A percentile compares a stretch with the other conserved stretches of the same genome.
Evolutionary conservation across 768 basidiomycete species (phyloP).

Genomic region (Cystobasidium tubakii): DNA sequence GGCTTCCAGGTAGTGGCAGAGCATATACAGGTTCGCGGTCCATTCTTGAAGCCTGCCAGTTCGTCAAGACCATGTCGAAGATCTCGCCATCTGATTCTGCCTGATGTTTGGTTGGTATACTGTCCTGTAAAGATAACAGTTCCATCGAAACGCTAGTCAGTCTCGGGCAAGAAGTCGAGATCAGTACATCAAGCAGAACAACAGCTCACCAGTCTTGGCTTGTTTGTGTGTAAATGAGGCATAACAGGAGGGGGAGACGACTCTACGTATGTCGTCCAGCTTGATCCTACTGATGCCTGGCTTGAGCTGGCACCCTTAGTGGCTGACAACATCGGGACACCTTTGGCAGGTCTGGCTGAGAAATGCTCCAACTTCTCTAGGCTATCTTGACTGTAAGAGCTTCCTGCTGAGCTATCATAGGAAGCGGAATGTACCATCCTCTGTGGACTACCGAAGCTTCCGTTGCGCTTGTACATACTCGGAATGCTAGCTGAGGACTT

Average conservation of each 20-base stretch:
- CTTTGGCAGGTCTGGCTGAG: background rate
- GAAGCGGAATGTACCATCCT: background rate
- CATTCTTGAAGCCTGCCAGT: slow-evolving; percentile 20
- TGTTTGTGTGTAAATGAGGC: background rate
- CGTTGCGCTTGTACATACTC: slow-evolving; percentile 3
- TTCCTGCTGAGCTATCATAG: background rate
- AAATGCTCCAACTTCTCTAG: background rate
- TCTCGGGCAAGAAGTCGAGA: too few relatives aligned
- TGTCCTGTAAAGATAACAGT: background rate
- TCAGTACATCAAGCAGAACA: too few relatives aligned
- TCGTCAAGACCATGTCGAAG: slow-evolving; percentile 23
- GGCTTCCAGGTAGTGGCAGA: background rate
- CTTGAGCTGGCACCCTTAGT: background rate
- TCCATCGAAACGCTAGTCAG: too few relatives aligned
- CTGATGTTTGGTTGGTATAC: background rate
- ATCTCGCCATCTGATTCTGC: slow-evolving; percentile 7
- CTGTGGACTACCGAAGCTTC: slow-evolving; percentile 7
- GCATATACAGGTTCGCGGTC: background rate
- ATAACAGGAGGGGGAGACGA: background rate
- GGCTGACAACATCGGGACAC: too few relatives aligned
- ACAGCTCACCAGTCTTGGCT: slow-evolving; percentile 5
- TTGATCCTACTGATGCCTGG: background rate
- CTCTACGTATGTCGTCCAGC: background rate
- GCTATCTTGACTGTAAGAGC: background rate
- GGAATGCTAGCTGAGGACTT: slow-evolving; percentile 13